phyloP scores from a whole-genome alignment of 2,329 filamentous ascomycete genomes.

The Aureobasidium namibiae region DNA sequence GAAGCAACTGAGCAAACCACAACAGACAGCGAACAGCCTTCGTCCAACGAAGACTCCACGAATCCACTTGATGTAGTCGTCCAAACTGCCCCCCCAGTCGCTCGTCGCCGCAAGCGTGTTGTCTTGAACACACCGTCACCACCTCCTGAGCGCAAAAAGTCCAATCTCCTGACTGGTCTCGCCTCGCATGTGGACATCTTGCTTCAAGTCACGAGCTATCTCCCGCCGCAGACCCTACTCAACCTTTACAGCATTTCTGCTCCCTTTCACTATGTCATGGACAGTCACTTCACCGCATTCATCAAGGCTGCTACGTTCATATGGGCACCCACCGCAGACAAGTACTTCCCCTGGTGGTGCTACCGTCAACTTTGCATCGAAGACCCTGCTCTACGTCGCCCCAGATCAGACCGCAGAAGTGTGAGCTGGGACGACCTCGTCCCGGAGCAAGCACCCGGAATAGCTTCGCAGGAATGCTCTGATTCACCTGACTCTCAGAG shows the following conservation, averaged over 20 bases:
- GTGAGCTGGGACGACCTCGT: slow-evolving; percentile 8
- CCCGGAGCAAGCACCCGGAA: neutral
- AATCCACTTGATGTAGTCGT: neutral
- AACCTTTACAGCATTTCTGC: slow-evolving; percentile 57
- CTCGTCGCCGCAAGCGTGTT: neutral
- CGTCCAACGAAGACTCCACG: neutral
- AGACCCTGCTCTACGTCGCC: slow-evolving; percentile 42
- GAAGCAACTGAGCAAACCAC: neutral
- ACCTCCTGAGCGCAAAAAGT: slow-evolving; percentile 9
- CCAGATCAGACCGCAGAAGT: neutral
- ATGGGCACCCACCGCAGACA: slow-evolving; percentile 48
- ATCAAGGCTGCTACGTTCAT: slow-evolving; percentile 47
- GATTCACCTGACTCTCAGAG: neutral
- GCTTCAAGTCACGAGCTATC: slow-evolving; percentile 46
- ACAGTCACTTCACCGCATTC: slow-evolving; percentile 51
- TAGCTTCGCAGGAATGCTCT: neutral
- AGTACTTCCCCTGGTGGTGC: slow-evolving; percentile 53
- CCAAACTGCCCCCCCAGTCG: neutral
- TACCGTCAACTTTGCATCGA: slow-evolving; percentile 50
- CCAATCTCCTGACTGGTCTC: slow-evolving; percentile 29
- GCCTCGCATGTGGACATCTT: slow-evolving; percentile 40
- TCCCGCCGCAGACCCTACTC: slow-evolving; percentile 50
- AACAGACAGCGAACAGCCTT: neutral
- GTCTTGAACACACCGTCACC: neutral
- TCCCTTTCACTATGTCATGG: slow-evolving; percentile 53